Percentiles rank a stretch among this genome's conserved stretches.
Conservation (phyloP, 768 basidiomycete genomes). For the Tylopilus subfusipes region DNA sequence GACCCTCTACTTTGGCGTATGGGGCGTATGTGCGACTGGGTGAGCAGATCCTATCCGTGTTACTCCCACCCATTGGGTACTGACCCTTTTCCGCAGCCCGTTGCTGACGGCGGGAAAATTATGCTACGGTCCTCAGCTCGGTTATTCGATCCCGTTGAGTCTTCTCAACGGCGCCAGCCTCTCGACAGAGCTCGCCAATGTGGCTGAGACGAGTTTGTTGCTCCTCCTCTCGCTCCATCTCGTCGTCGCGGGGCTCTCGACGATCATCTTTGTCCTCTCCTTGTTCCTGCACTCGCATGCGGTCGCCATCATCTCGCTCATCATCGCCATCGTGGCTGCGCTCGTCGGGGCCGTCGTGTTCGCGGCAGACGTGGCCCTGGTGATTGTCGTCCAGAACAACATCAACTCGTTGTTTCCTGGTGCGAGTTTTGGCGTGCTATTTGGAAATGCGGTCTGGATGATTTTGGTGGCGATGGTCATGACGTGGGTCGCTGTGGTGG, state of each 20-base stretch:
- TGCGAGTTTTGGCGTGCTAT: slow-evolving; percentile 44
- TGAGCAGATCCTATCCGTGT: slow-evolving; percentile 12
- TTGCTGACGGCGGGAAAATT: slow-evolving; percentile 23
- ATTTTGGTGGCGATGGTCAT: slow-evolving; percentile 51
- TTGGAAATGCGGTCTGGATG: slow-evolving; percentile 76
- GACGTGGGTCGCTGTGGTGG: slow-evolving; percentile 58
- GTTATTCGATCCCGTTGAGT: slow-evolving; percentile 58
- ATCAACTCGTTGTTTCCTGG: slow-evolving; percentile 37
- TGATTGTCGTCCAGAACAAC: slow-evolving; percentile 46
- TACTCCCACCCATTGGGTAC: too few relatives aligned
- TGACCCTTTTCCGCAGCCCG: slow-evolving; percentile 4
- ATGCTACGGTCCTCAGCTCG: slow-evolving; percentile 64
- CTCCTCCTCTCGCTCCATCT: slow-evolving; percentile 67
- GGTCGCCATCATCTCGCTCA: slow-evolving; percentile 54
- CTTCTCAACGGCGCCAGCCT: slow-evolving; percentile 44
- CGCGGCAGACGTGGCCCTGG: slow-evolving; percentile 60
- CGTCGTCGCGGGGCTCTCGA: slow-evolving; percentile 56
- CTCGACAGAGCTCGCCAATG: slow-evolving; percentile 40
- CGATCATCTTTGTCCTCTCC: slow-evolving; percentile 48
- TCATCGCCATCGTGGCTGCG: slow-evolving; percentile 54
- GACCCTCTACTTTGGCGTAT: slow-evolving; percentile 70
- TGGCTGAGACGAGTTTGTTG: slow-evolving; percentile 48
- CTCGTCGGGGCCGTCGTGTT: slow-evolving; percentile 54
- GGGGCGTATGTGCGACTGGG: slow-evolving; percentile 76
- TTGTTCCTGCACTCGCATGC: slow-evolving; percentile 57